Conservation (phyloP, 2,329 filamentous ascomycete genomes). For the Epichloe hybrida region DNA sequence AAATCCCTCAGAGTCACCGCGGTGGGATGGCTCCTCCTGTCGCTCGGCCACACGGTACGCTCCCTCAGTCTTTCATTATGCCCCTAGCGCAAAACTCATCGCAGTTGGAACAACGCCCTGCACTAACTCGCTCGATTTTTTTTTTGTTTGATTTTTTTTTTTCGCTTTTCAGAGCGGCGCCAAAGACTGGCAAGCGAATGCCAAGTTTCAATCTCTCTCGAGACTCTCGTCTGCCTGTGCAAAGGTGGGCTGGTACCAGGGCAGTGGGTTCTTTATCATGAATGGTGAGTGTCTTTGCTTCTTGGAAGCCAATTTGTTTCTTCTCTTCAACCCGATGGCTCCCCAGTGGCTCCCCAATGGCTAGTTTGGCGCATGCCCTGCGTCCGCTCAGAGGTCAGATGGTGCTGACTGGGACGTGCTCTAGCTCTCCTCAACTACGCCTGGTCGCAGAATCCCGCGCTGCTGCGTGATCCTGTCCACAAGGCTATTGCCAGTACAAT, state of each 20-base stretch:
- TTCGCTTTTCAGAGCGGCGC: constrained; percentile 1
- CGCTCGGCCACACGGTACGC: constrained; percentile 7
- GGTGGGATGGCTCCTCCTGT: constrained; percentile 7
- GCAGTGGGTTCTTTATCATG: constrained; percentile 8
- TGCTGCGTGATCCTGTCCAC: constrained; percentile 6
- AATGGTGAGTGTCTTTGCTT: constrained; percentile 5
- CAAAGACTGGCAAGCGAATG: constrained; percentile 8
- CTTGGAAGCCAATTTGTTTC: not conserved
- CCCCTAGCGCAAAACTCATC: not conserved
- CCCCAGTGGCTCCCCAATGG: too few relatives aligned
- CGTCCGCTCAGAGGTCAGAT: not conserved
- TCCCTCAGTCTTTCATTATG: not conserved
- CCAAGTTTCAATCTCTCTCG: constrained; percentile 6
- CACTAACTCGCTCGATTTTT: not conserved
- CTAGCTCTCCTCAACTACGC: constrained; percentile 8
- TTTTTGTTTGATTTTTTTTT: not conserved
- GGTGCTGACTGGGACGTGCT: not conserved
- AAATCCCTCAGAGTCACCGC: constrained; percentile 5
- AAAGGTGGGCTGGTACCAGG: constrained; percentile 8
- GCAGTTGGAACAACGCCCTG: not conserved
- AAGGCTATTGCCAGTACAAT: constrained; percentile 6
- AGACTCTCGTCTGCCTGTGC: constrained; percentile 5
- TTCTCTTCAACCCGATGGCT: not conserved
- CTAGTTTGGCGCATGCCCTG: not conserved
- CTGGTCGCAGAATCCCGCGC: constrained; percentile 8